Evolutionary conservation across 2,329 filamentous ascomycete genomes (phyloP), one percentile per base, ranked within the genome.

Genomic region (Pseudohalonectria lignicola): DNA sequence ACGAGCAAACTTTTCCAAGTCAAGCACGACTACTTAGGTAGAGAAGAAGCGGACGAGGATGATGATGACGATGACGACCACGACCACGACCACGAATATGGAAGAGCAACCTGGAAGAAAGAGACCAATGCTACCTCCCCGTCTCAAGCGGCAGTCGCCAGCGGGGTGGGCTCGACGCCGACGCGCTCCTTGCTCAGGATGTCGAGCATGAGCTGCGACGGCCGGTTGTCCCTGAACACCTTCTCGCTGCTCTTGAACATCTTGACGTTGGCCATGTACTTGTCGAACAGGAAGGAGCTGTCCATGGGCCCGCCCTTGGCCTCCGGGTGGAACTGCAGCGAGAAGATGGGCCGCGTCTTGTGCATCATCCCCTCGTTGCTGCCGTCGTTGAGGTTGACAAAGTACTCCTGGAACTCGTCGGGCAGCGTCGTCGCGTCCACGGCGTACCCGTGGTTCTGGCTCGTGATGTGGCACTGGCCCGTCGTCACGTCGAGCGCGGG

Each of bases 331-430:
- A 98, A 98, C 64, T 98, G 92, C 18, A 88, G 94, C 46, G 85
- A 90, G 74, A 98, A 96, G 59, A 98, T 98, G 45, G 92, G 92
- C 26, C 90, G 85, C 41, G 84, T 83, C 65, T 83, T 87, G 74
- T 98, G 92, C 59, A 95, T 87, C 78, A 98, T 86, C 43, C 78
- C 90, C 70, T 98, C 92, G 62, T 98, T 98, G 62, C 83, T 90
- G 45, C 87, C 86, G 56, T 98, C 92, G 63, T 96, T 98, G 48
- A 96, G 71, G 71, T 98, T 96, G 62, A 94, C 82, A 59, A 96
- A 98, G 73, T 94, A 96, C 62, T 94, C 90, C 72, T 88, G 92
- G 79, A 87, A 98, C 28, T 95, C 87, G 39, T 66, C 69, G 39
- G 85, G 77, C 30, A 98, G 71, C 10, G 86, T 94, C 42, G 74